Conservation (phyloP, 1,284 basidiomycete species). For the Boletus nobilissimus region DNA sequence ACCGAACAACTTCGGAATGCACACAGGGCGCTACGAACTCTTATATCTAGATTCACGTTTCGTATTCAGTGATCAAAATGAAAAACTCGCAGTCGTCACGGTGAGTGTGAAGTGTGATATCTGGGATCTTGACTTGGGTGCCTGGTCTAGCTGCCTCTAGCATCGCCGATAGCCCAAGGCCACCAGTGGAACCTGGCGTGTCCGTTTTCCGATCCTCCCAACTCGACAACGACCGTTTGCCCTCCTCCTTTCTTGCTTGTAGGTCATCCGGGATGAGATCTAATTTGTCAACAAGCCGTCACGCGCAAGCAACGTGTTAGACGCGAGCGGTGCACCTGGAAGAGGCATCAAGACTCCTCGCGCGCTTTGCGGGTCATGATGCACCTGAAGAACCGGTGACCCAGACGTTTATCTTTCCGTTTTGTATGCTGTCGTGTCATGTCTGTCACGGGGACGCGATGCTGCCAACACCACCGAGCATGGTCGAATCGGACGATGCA, state of each 20-base stretch:
- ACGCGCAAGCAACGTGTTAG: neutral
- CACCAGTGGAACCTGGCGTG: conserved; percentile 37
- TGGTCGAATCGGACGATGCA: conserved; percentile 81
- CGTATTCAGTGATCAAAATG: conserved; percentile 51
- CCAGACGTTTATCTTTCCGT: conserved; percentile 63
- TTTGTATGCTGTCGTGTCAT: conserved; percentile 23
- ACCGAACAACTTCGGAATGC: too few relatives aligned
- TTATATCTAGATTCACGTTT: too few relatives aligned
- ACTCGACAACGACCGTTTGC: conserved; percentile 50
- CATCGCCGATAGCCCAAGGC: too few relatives aligned
- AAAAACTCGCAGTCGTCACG: conserved; percentile 60
- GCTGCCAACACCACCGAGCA: conserved; percentile 40
- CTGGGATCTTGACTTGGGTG: too few relatives aligned
- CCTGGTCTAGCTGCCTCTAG: too few relatives aligned
- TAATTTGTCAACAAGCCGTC: conserved; percentile 59
- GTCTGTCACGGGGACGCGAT: neutral
- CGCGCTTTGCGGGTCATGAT: conserved; percentile 58
- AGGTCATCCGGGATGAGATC: conserved; percentile 48
- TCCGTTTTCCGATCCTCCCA: conserved; percentile 50
- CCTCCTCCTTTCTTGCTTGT: conserved; percentile 53
- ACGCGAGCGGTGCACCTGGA: conserved; percentile 47
- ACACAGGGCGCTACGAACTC: too few relatives aligned
- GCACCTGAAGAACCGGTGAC: conserved; percentile 57
- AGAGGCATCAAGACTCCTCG: conserved; percentile 66
- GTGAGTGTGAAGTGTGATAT: conserved; percentile 47